These are phyloP conservation scores for Cadophora luteo-olivacea DNA, from an alignment of 2,329 filamentous ascomycete genomes.

Conservation along the genomic window DNA sequence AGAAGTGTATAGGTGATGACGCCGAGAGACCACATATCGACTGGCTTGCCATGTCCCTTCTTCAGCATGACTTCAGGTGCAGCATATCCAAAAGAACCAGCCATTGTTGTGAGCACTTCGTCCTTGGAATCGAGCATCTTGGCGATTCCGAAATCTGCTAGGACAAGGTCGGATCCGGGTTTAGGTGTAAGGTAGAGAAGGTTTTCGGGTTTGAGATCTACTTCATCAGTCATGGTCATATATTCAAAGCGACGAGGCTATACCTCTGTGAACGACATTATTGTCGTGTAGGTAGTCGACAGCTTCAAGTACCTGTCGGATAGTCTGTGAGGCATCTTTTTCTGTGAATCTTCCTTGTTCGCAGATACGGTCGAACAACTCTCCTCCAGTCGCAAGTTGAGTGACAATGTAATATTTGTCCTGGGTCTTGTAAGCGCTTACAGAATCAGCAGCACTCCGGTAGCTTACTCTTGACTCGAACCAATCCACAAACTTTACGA, in stretches of 20 bases:
- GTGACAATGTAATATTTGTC: slow-evolving; percentile 99
- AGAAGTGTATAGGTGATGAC: slow-evolving; percentile 98
- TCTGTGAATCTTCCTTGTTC: slow-evolving; percentile 98
- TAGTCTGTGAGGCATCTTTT: slow-evolving; percentile 90
- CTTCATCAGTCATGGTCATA: slow-evolving; percentile 29
- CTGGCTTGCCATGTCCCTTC: slow-evolving; percentile 94
- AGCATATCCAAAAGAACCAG: slow-evolving; percentile 96
- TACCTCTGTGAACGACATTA: slow-evolving; percentile 94
- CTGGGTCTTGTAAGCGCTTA: slow-evolving; percentile 52
- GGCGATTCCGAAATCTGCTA: slow-evolving; percentile 97
- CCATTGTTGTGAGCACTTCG: slow-evolving; percentile 96
- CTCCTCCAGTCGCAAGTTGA: slow-evolving; percentile 91
- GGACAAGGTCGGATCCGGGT: slow-evolving; percentile 80
- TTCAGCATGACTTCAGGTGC: slow-evolving; percentile 99
- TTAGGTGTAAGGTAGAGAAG: slow-evolving; percentile 88
- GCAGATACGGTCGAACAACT: slow-evolving; percentile 97
- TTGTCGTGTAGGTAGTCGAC: slow-evolving; percentile 94
- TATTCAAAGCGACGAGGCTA: background rate
- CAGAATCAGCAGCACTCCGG: background rate
- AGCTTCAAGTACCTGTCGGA: slow-evolving; percentile 89
- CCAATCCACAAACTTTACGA: slow-evolving; percentile 98
- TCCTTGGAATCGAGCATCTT: slow-evolving; percentile 94
- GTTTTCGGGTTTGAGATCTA: slow-evolving; percentile 98
- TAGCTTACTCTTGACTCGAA: slow-evolving; percentile 89
- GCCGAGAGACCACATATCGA: slow-evolving; percentile 99